Base-by-base conservation (phyloP, 2,329 filamentous ascomycete species). In the Calonectria pseudoturangicola region DNA sequence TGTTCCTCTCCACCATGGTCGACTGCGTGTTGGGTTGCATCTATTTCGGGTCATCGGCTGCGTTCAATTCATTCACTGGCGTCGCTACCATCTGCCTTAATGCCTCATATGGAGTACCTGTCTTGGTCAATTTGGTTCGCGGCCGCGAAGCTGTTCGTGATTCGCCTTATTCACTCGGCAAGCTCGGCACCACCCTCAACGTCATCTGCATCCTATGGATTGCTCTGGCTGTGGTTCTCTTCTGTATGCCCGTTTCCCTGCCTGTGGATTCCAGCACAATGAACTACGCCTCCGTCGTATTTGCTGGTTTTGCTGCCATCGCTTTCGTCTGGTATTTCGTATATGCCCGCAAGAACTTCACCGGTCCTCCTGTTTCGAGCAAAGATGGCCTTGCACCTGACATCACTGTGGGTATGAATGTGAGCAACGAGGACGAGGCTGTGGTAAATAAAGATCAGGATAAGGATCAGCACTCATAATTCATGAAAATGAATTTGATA, bases 81-180 rank as follows among this genome's bases (percentile, higher is more conserved):
- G 93, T 95, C 1, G 94, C 93, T 1, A 95, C 93, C 5, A 95
- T 96, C 81, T 95, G 93, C 75, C 89, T 96, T 0, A 93, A 91
- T 0, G 91, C 92, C 4, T 94, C 93, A 0, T 96, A 96, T 82
- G 93, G 92, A 16, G 88, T 95, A 18, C 94, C 94, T 0, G 94
- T 96, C 68, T 84, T 95, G 13, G 92, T 96, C 71, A 93, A 89
- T 13, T 84, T 96, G 3, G 77, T 95, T 1, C 90, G 92, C 18
- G 88, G 92, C 12, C 89, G 94, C n/a, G 87, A 89, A 66, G 88
- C 91, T 43, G 90, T 95, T n/a, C 86, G 87, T 64, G 84, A 92
- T 76, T 94, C 93, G 0, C 88, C 89, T 0, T 96, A 90, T 81
- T 92, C 92, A 0, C 89, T 96, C 0, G 93, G 94, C 5, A 88